Conservation (phyloP, 345 rosid species). For the Salix suchowensis region DNA sequence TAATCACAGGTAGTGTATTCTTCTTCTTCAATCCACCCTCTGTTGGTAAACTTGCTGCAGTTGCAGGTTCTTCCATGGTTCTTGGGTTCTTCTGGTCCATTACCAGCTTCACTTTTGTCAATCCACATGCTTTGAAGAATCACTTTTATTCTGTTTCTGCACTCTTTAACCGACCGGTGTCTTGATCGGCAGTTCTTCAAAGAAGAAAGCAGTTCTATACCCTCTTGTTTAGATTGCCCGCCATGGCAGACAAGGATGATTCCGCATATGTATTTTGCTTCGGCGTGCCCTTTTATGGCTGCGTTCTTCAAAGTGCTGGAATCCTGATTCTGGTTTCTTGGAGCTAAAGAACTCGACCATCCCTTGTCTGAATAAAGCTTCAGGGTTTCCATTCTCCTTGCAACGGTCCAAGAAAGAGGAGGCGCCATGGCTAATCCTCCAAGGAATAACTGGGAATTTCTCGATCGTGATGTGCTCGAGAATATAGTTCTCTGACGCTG, state of each 20-base stretch:
- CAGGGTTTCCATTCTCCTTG: constrained; percentile 2
- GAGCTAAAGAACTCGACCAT: neutral
- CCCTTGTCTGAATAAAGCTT: neutral
- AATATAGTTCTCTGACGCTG: neutral
- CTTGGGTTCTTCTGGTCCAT: neutral
- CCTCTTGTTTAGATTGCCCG: neutral
- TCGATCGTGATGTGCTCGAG: neutral
- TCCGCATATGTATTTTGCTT: constrained; percentile 1
- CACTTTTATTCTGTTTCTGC: neutral
- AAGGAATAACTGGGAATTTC: neutral
- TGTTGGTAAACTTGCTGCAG: neutral
- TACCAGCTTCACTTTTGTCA: neutral
- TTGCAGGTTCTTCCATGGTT: neutral
- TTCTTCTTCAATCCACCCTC: neutral
- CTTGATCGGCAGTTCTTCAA: neutral
- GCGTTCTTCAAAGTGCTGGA: neutral
- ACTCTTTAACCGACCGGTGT: neutral
- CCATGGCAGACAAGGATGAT: neutral
- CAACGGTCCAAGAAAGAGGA: neutral
- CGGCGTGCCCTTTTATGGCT: neutral
- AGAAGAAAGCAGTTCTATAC: neutral
- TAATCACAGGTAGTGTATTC: neutral
- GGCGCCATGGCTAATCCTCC: neutral
- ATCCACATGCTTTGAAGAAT: neutral
- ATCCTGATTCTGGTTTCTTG: neutral